Base-by-base conservation (phyloP, 805 yeast species). In the Barnettozyma siamensis region DNA sequence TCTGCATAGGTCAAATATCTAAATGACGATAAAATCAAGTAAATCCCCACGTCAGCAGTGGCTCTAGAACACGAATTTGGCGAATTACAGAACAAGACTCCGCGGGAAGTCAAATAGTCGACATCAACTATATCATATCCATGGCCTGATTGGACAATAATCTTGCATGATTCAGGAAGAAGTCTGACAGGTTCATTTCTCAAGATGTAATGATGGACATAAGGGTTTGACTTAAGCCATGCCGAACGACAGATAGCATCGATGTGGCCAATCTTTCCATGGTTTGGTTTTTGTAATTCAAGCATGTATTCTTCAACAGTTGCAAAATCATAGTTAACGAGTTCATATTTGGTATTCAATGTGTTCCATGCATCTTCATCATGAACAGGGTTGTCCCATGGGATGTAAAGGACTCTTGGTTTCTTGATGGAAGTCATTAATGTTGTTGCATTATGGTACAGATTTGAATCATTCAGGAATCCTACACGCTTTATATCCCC, bases 101-200 rank as follows among this genome's bases (percentile, higher is more conserved):
- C 60, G 40, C 59, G 47, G 2, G 58, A 49, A 8, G 64, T 59
- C 29, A 66, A 48, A 37, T 60, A 61, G 11, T 59, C 65, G 23
- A 66, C 61, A 43, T 65, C 70, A 23, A 62, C 69, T 16, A 62
- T 60, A 44, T 66, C 69, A 42, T 55, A 62, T 0, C 71, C 71
- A 47, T 65, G 70, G 0, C 71, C 71, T 0, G 69, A 62, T 37
- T 62, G 67, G 5, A 58, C 65, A 37, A 65, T 54, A 21, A 65
- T 55, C 48, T 66, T 59, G 13, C 62, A 61, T 0, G 65, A 49
- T 7, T 62, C 58, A 2, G 71, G 70, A 8, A 62, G 16, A 10
- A 50, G 31, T 29, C 51, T 55, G 2, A 62, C 65, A 2, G 65
- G 48, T 10, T 64, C 69, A 28, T 53, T 60, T 40, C 69, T 54